phyloP scores from a whole-genome alignment of 495 filamentous ascomycete genomes.

The Penicillium salamii region DNA sequence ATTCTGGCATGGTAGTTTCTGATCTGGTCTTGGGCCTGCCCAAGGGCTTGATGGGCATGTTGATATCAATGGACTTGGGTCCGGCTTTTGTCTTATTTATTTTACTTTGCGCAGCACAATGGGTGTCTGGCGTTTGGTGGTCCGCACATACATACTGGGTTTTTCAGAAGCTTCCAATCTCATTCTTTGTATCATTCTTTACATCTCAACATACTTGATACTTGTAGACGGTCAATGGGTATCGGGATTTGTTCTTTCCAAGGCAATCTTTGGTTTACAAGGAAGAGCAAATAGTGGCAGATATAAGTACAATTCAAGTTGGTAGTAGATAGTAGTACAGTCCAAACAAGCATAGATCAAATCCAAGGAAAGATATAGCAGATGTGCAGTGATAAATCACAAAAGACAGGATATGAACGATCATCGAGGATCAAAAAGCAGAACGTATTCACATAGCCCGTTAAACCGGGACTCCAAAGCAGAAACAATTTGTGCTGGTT shows the following conservation, averaged over 20 bases:
- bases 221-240: too few species aligned
- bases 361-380: neutral
- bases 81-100: conserved; percentile 2
- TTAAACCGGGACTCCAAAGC: conserved; percentile 8
- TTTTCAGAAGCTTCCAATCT: neutral
- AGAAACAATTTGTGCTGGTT: conserved; percentile 6
- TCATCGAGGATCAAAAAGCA: neutral
- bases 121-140: conserved; percentile 26
- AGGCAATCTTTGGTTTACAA: too few species aligned
- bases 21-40: neutral
- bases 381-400: neutral
- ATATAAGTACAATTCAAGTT: neutral
- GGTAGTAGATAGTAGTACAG: conserved; percentile 10
- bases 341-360: neutral
- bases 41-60: neutral
- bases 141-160: conserved; percentile 16
- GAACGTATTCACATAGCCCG: conserved; percentile 27
- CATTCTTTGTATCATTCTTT: neutral
- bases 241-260: too few species aligned
- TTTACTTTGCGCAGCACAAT: conserved; percentile 10
- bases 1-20: neutral
- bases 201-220: too few species aligned
- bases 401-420: conserved; percentile 1
- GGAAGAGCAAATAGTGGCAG: neutral
- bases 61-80: conserved; percentile 6